These are phyloP conservation scores for Boletales sp. DNA, from an alignment of 768 basidiomycete genomes.

Conservation along the genomic window DNA sequence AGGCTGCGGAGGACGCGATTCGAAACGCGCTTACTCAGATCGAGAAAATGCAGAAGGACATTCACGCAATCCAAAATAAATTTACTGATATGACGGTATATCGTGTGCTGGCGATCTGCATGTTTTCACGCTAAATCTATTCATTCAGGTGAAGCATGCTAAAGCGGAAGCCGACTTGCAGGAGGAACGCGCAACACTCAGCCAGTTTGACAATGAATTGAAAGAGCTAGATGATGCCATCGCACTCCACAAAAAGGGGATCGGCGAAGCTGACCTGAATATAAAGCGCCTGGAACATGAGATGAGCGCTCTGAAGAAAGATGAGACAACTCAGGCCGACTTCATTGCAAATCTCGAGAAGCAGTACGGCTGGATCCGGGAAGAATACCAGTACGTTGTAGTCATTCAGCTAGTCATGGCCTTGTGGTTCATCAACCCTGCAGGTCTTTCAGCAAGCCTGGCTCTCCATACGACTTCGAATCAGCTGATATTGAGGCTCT, in stretches of 20 bases:
- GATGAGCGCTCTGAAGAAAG: slow-evolving; percentile 57
- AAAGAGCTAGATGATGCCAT: slow-evolving; percentile 78
- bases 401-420: no score
- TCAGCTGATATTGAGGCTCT: slow-evolving; percentile 57
- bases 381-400: slow-evolving; percentile 76
- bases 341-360: slow-evolving; percentile 67
- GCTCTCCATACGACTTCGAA: slow-evolving; percentile 79
- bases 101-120: background rate
- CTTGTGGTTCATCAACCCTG: slow-evolving; percentile 1
- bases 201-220: slow-evolving; percentile 85
- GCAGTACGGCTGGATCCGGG: slow-evolving; percentile 81
- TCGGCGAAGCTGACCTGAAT: slow-evolving; percentile 62
- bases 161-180: slow-evolving; percentile 69
- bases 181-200: slow-evolving; percentile 84
- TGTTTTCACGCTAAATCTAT: background rate
- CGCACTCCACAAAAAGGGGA: slow-evolving; percentile 73
- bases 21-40: slow-evolving; percentile 40
- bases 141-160: slow-evolving; percentile 48
- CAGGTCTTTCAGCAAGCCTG: slow-evolving; percentile 81
- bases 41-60: slow-evolving; percentile 56
- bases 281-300: slow-evolving; percentile 71
- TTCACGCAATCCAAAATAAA: slow-evolving; percentile 54
- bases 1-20: slow-evolving; percentile 18
- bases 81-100: slow-evolving; percentile 30
- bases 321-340: slow-evolving; percentile 53